A percentile compares a stretch with the other conserved stretches of the same genome.
Conservation (phyloP, 2,329 filamentous ascomycete species). For the Phialophora tarda region DNA sequence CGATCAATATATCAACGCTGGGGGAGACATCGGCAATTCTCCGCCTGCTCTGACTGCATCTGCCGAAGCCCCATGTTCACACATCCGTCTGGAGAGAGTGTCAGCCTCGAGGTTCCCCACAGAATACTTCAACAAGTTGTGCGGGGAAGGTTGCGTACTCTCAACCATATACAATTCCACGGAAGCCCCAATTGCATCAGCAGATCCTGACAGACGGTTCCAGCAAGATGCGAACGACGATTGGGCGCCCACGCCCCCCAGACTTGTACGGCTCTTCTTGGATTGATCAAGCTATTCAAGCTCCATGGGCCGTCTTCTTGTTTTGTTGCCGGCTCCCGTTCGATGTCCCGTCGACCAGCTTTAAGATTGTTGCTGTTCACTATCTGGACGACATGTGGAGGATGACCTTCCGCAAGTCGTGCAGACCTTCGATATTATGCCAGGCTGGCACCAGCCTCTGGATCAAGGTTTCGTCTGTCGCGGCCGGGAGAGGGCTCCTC, state of each 20-base stretch:
- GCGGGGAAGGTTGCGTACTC: conserved; percentile 12
- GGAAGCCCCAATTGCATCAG: not conserved
- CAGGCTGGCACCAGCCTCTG: not conserved
- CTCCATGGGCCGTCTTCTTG: not conserved
- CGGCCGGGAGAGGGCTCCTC: no score
- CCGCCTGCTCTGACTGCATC: conserved; percentile 20
- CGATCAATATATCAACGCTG: not conserved
- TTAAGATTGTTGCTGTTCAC: not conserved
- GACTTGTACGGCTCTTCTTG: not conserved
- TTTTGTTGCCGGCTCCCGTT: conserved; percentile 1
- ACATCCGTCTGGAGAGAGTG: conserved; percentile 8
- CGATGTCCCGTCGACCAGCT: not conserved
- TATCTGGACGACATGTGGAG: not conserved
- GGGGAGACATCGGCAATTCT: conserved; percentile 21
- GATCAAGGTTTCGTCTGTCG: not conserved
- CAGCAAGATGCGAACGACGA: not conserved
- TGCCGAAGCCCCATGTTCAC: conserved; percentile 34
- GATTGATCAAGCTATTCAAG: conserved; percentile 2
- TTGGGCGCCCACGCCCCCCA: not conserved
- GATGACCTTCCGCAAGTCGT: not conserved
- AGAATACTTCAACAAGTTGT: conserved; percentile 11
- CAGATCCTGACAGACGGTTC: not conserved
- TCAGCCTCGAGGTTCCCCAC: conserved; percentile 28
- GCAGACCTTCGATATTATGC: not conserved
- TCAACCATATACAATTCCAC: not conserved